Conservation (phyloP, 768 basidiomycete genomes). For the Chiua virens region DNA sequence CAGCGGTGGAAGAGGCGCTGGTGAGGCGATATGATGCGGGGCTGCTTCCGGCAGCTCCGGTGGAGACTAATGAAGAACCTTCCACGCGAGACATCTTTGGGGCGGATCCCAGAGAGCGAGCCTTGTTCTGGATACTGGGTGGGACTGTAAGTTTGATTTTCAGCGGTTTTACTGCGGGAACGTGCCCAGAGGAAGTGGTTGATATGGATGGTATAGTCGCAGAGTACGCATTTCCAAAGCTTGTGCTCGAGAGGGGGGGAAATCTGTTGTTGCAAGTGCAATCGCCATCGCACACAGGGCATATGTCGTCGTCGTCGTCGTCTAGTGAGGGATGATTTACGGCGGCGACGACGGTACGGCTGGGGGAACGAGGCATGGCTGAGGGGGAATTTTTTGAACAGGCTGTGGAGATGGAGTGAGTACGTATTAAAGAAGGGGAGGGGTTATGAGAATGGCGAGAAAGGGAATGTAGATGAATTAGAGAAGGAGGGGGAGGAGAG, state of each 20-base stretch:
- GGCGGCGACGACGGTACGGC: constrained; percentile 60
- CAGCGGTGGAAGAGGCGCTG: constrained; percentile 27
- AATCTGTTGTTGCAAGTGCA: constrained; percentile 70
- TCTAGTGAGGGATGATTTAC: constrained; percentile 37
- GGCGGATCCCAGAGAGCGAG: constrained; percentile 25
- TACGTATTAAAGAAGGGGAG: constrained; percentile 20
- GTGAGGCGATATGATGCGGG: constrained; percentile 12
- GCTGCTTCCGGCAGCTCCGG: constrained; percentile 35
- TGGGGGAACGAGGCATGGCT: constrained; percentile 67
- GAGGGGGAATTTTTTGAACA: constrained; percentile 51
- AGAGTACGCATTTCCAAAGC: constrained; percentile 38
- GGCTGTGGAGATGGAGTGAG: constrained; percentile 33
- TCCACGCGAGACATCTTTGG: constrained; percentile 30
- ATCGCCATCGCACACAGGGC: constrained; percentile 88
- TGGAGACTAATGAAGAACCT: constrained; percentile 35
- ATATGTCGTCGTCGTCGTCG: constrained; percentile 83
- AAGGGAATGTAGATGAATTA: constrained; percentile 18
- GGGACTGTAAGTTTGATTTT: constrained; percentile 77
- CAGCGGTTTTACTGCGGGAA: constrained; percentile 38
- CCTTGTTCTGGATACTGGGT: constrained; percentile 51
- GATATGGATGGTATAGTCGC: constrained; percentile 40
- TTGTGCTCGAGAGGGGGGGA: constrained; percentile 26
- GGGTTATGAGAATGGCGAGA: constrained; percentile 23
- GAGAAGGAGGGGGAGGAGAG: constrained; percentile 21
- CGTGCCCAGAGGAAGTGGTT: constrained; percentile 32